Conservation (phyloP, 2,329 filamentous ascomycete species). For the Exophiala viscosa region DNA sequence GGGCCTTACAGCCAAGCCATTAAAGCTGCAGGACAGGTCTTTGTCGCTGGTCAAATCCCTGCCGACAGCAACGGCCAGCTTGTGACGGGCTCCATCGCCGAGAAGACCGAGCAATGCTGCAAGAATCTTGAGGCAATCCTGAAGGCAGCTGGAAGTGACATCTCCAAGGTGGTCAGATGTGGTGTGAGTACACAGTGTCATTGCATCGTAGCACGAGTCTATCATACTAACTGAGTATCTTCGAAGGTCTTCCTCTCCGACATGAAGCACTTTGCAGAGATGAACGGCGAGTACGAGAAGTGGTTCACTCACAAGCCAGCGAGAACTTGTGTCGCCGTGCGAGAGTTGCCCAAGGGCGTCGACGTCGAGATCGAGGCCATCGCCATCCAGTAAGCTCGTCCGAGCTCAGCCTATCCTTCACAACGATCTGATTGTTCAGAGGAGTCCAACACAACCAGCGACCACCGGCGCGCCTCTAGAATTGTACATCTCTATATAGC, state of each 20-base stretch:
- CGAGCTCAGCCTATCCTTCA: not conserved
- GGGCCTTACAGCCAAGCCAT: conserved; percentile 55
- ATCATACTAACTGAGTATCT: not conserved
- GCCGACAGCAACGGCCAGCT: conserved; percentile 59
- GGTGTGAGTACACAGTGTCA: conserved; percentile 44
- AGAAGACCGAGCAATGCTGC: conserved; percentile 68
- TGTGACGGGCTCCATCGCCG: conserved; percentile 61
- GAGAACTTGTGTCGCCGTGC: conserved; percentile 60
- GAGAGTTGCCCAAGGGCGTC: conserved; percentile 60
- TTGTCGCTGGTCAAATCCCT: conserved; percentile 74
- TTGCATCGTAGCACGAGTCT: not conserved
- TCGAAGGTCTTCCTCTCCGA: conserved; percentile 74
- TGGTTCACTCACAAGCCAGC: conserved; percentile 65
- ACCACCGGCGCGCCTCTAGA: not conserved
- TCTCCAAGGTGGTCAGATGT: conserved; percentile 83
- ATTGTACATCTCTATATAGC: not conserved
- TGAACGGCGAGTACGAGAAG: conserved; percentile 70
- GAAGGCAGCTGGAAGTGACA: conserved; percentile 70
- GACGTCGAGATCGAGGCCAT: conserved; percentile 64
- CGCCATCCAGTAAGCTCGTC: conserved; percentile 46
- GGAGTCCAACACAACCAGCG: not conserved
- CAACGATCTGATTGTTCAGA: not conserved
- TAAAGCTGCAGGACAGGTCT: conserved; percentile 64
- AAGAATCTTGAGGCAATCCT: conserved; percentile 82
- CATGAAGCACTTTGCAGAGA: conserved; percentile 82